Base-by-base conservation (phyloP, 2,329 filamentous ascomycete species). In the Penicillium oxalicum region DNA sequence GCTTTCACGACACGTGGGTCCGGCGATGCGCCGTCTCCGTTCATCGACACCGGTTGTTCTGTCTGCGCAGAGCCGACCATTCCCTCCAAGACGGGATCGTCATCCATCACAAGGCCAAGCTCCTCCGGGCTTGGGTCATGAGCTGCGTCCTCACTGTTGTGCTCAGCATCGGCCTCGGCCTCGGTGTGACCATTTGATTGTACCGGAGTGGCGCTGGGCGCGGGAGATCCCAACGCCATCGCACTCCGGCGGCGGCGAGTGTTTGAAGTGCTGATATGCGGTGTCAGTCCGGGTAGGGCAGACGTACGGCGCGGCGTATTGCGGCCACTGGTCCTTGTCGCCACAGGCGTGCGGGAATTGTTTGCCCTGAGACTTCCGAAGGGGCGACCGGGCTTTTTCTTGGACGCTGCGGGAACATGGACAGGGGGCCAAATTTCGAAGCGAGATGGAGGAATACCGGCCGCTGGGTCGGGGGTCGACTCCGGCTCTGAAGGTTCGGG, bases 341-440 rank as follows among this genome's bases (percentile, higher is more conserved):
- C 59, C 5, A 62, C 64, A 8, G 68, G 65, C n/a, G 67, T 70
- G 32, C 61, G 51, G 36, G 47, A 56, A 29, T 53, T 56, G 44
- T 59, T 57, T 9, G 52, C 44, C 37, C 58, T 62, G 40, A 35
- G 26, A 8, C 61, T 68, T 27, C 64, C 64, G 50, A 63, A 66
- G 4, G 70, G 69, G 29, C 70, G 68, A 36, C 69, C 70, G 25
- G 64, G 61, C n/a, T 65, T 67, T 44, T 64, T 60, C 54, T 69
- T 70, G 9, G 60, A 51, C 5, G 47, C 43, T 11, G 63, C 52
- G 9, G 67, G 64, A 4, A 63, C 59, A 53, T 70, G 70, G 18
- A 72, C 61, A 4, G 70, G 70, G 12, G 70, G 70, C 51, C 65
- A 72, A n/a, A 73, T 63, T 44, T 72, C 70, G 29, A 72, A 73